Evolutionary conservation across 768 basidiomycete species (phyloP), one percentile per base, ranked within the genome.

Genomic region (Phlebiopsis flavidoalba): DNA sequence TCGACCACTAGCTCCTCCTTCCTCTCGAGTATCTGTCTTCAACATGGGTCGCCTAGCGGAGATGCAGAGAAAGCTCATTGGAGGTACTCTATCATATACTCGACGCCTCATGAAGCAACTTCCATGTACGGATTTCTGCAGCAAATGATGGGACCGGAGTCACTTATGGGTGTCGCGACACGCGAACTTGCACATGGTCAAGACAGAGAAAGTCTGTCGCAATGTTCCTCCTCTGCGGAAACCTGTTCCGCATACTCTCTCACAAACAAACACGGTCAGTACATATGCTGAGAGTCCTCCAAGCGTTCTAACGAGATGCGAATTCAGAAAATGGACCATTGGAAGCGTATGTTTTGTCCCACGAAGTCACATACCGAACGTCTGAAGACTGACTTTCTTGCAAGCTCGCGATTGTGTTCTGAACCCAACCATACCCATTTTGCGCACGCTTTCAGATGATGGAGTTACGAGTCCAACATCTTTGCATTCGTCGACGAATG

Each of bases 101-200:
- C 5, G 45, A 52, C 71, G 22, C 69, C 50, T 52, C n/a, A 59
- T 58, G 62, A 60, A 47, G 15, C 43, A n/a, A n/a, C n/a, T n/a
- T 22, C 54, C 61, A 62, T 55, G 64, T 55, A 65, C 37, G 37
- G 24, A n/a, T 19, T 36, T 22, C 10, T 45, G 4, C 37, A 97
- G 95, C 95, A 97, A 95, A 97, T 96, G 94, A 98, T 98, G 95
- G 96, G 94, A n/a, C 91, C 96, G 50, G 96, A 99, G 77, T 95
- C 97, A n/a, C n/a, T n/a, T 19, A 96, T 99, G 93, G 97, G 97
- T 68, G 88, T 95, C 48, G 87, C 91, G 49, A 93, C n/a, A 92
- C 67, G 88, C 89, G 65, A 95, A 98, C 76, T 80, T 97, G 61
- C n/a, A 86, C 88, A 64, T 95, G 95, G 91, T 88, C 86, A 35